Conservation (phyloP, 2,329 filamentous ascomycete species). For the Tolypocladium tropicale region DNA sequence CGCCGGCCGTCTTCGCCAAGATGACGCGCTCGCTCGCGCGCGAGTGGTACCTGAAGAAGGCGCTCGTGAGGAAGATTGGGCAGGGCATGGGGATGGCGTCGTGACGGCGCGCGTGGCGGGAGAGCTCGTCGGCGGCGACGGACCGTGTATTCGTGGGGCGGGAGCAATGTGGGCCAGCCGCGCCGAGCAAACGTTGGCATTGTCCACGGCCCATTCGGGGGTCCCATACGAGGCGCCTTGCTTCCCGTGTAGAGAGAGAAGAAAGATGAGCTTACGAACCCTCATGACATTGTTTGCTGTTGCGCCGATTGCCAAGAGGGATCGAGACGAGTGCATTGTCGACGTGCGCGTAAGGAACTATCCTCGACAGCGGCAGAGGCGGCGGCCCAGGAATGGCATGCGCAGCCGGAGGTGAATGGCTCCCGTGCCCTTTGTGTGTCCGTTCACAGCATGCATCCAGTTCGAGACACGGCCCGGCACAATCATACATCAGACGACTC, state of each 20-base stretch:
- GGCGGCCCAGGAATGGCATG: not conserved
- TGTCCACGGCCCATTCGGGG: not conserved
- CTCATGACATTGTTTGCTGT: not conserved
- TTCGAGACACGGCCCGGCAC: not conserved
- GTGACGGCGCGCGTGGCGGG: conserved; percentile 7
- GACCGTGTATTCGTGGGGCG: too few species aligned
- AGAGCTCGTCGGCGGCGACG: not conserved
- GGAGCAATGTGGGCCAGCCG: not conserved
- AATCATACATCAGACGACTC: not conserved
- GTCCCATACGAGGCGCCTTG: not conserved
- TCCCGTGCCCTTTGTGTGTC: not conserved
- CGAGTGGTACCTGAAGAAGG: conserved; percentile 80
- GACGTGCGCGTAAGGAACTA: not conserved
- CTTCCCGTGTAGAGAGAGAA: not conserved
- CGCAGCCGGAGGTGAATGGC: not conserved
- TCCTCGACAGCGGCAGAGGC: not conserved
- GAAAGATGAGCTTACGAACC: not conserved
- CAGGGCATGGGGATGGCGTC: conserved; percentile 58
- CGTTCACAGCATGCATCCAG: not conserved
- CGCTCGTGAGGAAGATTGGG: conserved; percentile 66
- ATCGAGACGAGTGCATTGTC: not conserved
- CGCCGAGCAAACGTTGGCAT: not conserved
- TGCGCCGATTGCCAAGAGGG: not conserved
- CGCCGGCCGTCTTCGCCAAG: conserved; percentile 65
- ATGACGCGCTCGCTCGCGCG: conserved; percentile 64